These are phyloP conservation scores for Pseudogymnoascus sp. DNA, from an alignment of 2,329 filamentous ascomycete species.

Conservation along the genomic window DNA sequence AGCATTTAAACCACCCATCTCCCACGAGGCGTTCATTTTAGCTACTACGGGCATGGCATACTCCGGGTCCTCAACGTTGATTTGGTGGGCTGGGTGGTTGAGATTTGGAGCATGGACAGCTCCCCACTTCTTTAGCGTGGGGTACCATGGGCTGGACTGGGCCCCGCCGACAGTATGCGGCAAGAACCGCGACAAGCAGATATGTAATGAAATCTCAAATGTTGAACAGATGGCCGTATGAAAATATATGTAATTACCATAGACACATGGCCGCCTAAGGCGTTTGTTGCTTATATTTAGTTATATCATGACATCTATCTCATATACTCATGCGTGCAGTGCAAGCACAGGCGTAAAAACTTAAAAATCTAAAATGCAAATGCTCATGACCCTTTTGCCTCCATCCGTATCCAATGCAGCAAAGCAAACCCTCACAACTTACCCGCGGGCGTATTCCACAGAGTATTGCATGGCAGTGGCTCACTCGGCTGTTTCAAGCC, in stretches of 20 bases:
- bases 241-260: neutral
- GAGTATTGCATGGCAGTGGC: neutral
- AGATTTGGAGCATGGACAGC: neutral
- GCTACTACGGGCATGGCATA: neutral
- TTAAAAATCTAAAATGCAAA: constrained; percentile 6
- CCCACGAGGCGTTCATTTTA: neutral
- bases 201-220: constrained; percentile 3
- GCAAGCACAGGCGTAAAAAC: neutral
- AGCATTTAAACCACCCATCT: neutral
- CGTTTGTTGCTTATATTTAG: constrained; percentile 3
- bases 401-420: constrained; percentile 3
- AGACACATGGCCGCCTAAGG: constrained; percentile 4
- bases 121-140: constrained; percentile 3
- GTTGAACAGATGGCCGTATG: neutral
- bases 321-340: constrained; percentile 7
- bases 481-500: constrained; percentile 10
- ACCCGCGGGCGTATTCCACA: constrained; percentile 19
- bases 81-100: neutral
- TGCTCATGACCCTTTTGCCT: constrained; percentile 1
- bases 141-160: neutral
- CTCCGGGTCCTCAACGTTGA: neutral
- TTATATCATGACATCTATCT: constrained; percentile 6
- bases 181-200: neutral
- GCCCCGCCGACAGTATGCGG: neutral
- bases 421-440: neutral